A percentile compares a stretch with the other conserved stretches of the same genome.
These are phyloP conservation scores for Ananas comosus DNA, from an alignment of 176 grass and related monocot species.

Conservation along the genomic window DNA sequence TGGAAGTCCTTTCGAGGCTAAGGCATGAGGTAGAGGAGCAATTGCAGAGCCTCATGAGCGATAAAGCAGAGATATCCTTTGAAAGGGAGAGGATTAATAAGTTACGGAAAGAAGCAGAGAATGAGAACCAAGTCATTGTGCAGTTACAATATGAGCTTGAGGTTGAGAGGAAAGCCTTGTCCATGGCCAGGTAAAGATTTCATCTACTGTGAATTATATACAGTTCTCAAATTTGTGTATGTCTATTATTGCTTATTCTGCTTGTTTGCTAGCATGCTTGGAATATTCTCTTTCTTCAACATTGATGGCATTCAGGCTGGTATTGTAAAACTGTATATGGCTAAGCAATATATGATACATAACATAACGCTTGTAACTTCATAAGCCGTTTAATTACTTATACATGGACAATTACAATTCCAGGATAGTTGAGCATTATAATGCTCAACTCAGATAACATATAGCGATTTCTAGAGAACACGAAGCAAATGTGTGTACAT, in stretches of 20 bases:
- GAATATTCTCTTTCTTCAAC: not conserved
- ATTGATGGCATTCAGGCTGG: no score
- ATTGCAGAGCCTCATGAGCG: conserved; percentile 67
- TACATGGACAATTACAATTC: no score
- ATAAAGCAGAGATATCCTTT: conserved; percentile 81
- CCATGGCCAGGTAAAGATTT: conserved; percentile 64
- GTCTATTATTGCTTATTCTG: not conserved
- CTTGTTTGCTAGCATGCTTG: not conserved
- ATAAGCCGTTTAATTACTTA: no score
- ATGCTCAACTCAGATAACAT: no score
- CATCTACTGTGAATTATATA: not conserved
- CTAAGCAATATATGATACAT: no score
- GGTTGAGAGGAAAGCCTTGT: conserved; percentile 90
- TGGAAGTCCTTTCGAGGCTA: conserved; percentile 69
- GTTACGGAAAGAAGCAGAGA: conserved; percentile 67
- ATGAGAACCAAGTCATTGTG: conserved; percentile 51
- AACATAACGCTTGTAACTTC: no score
- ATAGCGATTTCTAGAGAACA: no score
- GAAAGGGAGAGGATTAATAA: conserved; percentile 70
- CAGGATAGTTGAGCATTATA: no score
- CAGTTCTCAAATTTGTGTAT: not conserved
- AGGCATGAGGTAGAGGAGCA: conserved; percentile 77
- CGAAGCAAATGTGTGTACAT: no score
- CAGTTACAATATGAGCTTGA: conserved; percentile 88
- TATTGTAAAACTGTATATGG: no score